Conservation (phyloP, 1,139 yeast genomes). For the Protomyces macrosporus region DNA sequence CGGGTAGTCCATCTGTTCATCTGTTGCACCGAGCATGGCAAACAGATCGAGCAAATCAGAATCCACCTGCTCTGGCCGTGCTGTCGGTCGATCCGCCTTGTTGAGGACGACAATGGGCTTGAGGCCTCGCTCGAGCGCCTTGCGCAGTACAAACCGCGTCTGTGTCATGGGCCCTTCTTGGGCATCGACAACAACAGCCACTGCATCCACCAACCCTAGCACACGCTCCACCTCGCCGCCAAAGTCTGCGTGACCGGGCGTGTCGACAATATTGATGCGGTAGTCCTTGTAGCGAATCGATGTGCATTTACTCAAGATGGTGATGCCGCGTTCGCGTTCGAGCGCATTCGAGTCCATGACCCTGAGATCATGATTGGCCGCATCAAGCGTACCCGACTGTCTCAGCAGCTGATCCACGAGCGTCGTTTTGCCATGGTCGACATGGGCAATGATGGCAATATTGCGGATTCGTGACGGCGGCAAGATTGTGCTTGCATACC, state of each 20-base stretch:
- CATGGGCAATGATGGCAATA: constrained; percentile 94
- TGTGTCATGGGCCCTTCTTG: constrained; percentile 97
- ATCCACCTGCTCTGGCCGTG: constrained; percentile 65
- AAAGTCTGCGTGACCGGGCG: constrained; percentile 98
- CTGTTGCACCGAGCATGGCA: constrained; percentile 19
- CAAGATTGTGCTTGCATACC: constrained; percentile 5
- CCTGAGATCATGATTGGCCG: constrained; percentile 56
- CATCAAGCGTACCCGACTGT: constrained; percentile 77
- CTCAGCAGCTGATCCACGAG: constrained; percentile 81
- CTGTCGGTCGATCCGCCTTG: constrained; percentile 78
- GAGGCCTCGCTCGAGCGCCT: constrained; percentile 76
- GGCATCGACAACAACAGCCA: constrained; percentile 83
- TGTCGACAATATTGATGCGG: constrained; percentile 82
- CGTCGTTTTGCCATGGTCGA: constrained; percentile 95
- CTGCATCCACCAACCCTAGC: constrained; percentile 95
- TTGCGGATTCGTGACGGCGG: constrained; percentile 65
- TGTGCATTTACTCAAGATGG: constrained; percentile 95
- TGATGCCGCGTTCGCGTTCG: constrained; percentile 91
- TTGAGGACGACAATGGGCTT: constrained; percentile 88
- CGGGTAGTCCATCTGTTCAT: constrained; percentile 25
- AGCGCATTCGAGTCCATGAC: constrained; percentile 89
- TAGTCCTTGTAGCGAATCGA: constrained; percentile 86
- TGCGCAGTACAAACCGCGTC: constrained; percentile 90
- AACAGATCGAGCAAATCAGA: constrained; percentile 59
- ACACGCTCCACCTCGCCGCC: constrained; percentile 89